Evolutionary conservation across 73 alveolate species (phyloP).

Genomic region (Paramecium octaurelia): DNA sequence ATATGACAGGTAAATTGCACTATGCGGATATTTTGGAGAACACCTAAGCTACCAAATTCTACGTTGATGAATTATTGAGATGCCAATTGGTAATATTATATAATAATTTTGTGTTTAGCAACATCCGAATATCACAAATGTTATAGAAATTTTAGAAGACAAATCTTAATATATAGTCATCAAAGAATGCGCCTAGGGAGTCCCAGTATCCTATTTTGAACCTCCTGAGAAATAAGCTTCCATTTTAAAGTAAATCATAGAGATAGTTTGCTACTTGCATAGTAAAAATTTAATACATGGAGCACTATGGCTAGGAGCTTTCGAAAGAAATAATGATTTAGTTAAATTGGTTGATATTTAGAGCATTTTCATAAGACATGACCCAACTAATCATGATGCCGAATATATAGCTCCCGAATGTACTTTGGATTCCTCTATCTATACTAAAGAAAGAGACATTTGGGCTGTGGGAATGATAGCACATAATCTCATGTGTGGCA

Average conservation of each 20-base stretch:
- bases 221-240: not conserved
- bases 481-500: not conserved
- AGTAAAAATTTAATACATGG: conserved; percentile 4
- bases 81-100: not conserved
- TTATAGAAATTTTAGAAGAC: not conserved
- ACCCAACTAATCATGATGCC: not conserved
- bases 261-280: not conserved
- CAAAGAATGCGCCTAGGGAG: not conserved
- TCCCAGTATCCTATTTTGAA: not conserved
- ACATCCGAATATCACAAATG: not conserved
- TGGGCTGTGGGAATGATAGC: conserved; percentile 12
- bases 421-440: not conserved
- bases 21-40: not conserved
- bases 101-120: not conserved
- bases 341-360: not conserved
- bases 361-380: not conserved
- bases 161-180: not conserved
- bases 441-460: not conserved
- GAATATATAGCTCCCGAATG: not conserved
- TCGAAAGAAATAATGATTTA: not conserved
- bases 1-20: not conserved
- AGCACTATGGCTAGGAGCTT: not conserved
- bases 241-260: not conserved
- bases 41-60: not conserved
- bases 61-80: not conserved